Base-by-base conservation (phyloP, 2,329 filamentous ascomycete genomes). In the Escovopsis sp. region DNA sequence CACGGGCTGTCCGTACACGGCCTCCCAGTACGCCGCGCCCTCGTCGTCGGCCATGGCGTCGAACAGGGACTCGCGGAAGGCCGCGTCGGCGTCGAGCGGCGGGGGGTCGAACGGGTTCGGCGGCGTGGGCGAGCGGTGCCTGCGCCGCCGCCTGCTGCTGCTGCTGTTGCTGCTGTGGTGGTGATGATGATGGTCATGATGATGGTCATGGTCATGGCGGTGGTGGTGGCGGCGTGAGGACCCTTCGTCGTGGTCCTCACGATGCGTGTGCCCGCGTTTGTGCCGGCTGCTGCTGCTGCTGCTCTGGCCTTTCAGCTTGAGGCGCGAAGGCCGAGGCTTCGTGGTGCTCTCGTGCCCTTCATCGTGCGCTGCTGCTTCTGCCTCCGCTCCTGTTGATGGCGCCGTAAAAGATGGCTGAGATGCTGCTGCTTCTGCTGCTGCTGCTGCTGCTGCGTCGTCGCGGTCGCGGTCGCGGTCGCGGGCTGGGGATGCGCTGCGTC, bases 11-110 rank as follows among this genome's bases (percentile, higher is more conserved):
- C 87, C 88, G 62, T 96, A 98, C n/a, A 98, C 85, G 12, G 77
- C 77, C 59, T 95, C 82, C 91, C 91, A 98, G 65, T 91, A 98
- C 7, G 79, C 75, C 2, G 91, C 91, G 38, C 89, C 91, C 63
- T 98, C 91, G 57, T 96, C 89, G 61, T 98, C 91, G 33, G 87
- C 89, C 62, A 98, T 81, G 30, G 91, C 91, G 60, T 98, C 91
- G 64, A 96, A 96, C 5, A 98, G 78, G 1, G 87, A 94, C 60
- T 94, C 85, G 28, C 85, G 80, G 59, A 98, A 98, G 1, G 89
- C 86, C 0, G 73, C 68, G 35, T 86, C 80, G 0, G 85, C 72
- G 51, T 82, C 75, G 12, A 84, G 66, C 1, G 66, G 59, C 2
- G 63, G 61, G 3, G 62, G 59, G 0, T 66, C 65, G 50, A 67